Conservation (phyloP, 305 asterid species). For the Solanum hybrid region DNA sequence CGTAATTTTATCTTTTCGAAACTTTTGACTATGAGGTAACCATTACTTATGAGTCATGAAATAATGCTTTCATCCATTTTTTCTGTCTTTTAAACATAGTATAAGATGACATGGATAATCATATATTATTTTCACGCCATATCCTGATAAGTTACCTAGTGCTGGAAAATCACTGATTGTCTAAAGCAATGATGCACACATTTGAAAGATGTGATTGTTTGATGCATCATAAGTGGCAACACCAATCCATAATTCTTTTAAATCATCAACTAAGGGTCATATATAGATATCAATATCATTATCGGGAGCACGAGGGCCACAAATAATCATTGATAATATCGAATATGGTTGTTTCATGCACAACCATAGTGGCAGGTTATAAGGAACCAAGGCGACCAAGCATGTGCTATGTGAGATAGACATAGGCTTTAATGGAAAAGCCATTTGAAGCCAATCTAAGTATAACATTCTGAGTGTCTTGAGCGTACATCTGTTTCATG, state of each 20-base stretch:
- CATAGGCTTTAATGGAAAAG: background rate
- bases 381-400: no score
- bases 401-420: background rate
- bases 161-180: background rate
- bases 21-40: no score
- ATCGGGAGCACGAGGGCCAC: background rate
- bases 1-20: no score
- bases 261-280: background rate
- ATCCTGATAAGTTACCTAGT: background rate
- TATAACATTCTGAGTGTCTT: background rate
- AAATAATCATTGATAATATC: background rate
- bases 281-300: background rate
- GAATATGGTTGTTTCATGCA: background rate
- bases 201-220: background rate
- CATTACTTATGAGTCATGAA: no score
- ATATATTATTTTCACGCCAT: background rate
- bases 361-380: background rate
- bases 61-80: no score
- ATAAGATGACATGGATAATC: background rate
- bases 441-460: background rate
- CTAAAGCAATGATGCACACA: background rate
- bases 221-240: background rate
- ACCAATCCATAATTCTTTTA: background rate
- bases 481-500: background rate
- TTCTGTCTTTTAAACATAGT: no score